Evolutionary conservation across 805 yeast species (phyloP), one percentile per base, ranked within the genome.

Genomic region (Isabelozyma pseudorhagii): DNA sequence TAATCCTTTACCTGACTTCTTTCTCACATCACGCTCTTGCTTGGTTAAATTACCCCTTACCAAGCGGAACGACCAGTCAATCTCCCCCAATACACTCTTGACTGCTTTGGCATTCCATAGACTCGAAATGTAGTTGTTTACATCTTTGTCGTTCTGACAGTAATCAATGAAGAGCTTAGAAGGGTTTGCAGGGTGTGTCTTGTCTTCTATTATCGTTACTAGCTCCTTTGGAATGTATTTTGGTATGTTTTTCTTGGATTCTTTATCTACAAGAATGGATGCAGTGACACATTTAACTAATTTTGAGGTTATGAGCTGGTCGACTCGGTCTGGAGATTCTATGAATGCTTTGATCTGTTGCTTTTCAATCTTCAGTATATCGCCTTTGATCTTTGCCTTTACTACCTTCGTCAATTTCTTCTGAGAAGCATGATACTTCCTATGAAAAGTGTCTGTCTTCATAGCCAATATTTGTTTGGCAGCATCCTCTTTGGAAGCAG

Each of bases 81-180:
- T 57, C 54, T 71, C 74, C n/a, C 46, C 55, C 40, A 72, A 50
- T 39, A 68, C 41, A 38, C 60, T 60, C 53, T 72, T 74, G n/a
- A 78, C 56, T 8, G 61, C 56, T 51, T 71, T 71, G 55, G 66
- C 68, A 53, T 80, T 79, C 74, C 77, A 79, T 13, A 80, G 44
- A 46, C 61, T 72, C 4, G 85, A 79, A 47, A 83, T 64, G 43
- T 74, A 58, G 48, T 71, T 74, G 58, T 84, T 82, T 38, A 74
- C 46, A 6, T 53, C 66, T 53, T 69, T 70, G 53, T 69, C 63
- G 48, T 61, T 56, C 54, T 74, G 77, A 38, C 79, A 68, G 58
- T 74, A 63, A 2, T 58, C 56, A 42, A 68, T 74, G 62, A 75
- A 74, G 50, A 74, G 82, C 34, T 69, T 66, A 40, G 75, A 68